These are phyloP conservation scores for Saturnispora hagleri DNA, from an alignment of 805 yeast species.

Conservation along the genomic window DNA sequence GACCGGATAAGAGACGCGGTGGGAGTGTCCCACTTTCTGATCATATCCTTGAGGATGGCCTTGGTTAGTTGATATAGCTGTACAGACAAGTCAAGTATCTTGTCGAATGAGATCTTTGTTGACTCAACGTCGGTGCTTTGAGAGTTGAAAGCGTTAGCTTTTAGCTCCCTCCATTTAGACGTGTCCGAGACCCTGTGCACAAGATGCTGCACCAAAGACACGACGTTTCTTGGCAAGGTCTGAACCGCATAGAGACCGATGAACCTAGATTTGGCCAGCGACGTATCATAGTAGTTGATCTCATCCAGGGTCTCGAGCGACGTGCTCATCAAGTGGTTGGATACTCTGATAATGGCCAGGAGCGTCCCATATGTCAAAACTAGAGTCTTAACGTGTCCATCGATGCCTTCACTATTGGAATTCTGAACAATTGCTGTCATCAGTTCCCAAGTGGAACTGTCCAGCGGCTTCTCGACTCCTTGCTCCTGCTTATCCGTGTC, in stretches of 20 bases:
- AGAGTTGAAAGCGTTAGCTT: neutral
- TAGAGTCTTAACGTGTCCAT: neutral
- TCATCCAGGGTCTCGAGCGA: slow-evolving; percentile 37
- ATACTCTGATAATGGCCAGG: slow-evolving; percentile 1
- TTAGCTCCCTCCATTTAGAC: slow-evolving; percentile 12
- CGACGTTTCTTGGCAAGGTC: slow-evolving; percentile 25
- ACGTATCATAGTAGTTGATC: slow-evolving; percentile 38
- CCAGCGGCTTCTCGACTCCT: neutral
- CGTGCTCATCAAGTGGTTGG: slow-evolving; percentile 27
- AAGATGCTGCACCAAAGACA: neutral
- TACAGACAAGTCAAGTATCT: slow-evolving; percentile 18
- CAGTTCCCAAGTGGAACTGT: neutral
- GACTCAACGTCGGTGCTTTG: neutral
- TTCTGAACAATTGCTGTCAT: neutral
- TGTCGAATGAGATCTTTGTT: neutral
- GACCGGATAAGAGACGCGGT: slow-evolving; percentile 19
- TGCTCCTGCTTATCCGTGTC: neutral
- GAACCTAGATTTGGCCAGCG: slow-evolving; percentile 26
- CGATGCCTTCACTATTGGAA: neutral
- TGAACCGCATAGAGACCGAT: slow-evolving; percentile 32
- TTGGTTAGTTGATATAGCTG: neutral
- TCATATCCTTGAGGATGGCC: slow-evolving; percentile 13
- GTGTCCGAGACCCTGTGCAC: slow-evolving; percentile 6
- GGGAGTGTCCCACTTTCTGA: slow-evolving; percentile 17
- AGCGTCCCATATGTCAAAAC: slow-evolving; percentile 1